Conservation (phyloP, 2,329 filamentous ascomycete genomes). For the Penicillium sclerotiorum region DNA sequence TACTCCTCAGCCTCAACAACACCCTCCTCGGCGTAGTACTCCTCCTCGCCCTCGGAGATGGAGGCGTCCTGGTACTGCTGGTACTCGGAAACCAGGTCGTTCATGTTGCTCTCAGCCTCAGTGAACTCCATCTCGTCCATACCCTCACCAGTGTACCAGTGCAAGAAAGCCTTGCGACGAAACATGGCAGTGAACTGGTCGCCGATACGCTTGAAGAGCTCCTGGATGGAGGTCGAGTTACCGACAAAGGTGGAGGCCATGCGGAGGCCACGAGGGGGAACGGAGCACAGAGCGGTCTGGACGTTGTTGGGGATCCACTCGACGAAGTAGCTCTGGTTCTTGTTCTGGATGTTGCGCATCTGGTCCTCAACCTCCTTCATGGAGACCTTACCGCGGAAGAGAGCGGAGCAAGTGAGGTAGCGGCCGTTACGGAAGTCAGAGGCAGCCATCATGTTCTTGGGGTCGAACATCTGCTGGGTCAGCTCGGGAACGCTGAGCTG, state of each 20-base stretch:
- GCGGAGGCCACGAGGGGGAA: conserved; percentile 95
- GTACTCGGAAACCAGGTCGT: conserved; percentile 99
- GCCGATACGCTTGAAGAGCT: conserved; percentile 99
- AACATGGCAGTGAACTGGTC: conserved; percentile 99
- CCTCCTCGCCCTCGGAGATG: conserved; percentile 95
- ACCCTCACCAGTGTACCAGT: conserved; percentile 99
- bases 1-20: conserved; percentile 74
- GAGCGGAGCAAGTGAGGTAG: conserved; percentile 98
- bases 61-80: conserved; percentile 99
- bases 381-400: conserved; percentile 99
- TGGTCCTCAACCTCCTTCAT: conserved; percentile 99
- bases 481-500: conserved; percentile 96
- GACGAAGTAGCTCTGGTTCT: conserved; percentile 99
- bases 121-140: conserved; percentile 99
- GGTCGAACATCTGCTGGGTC: conserved; percentile 99
- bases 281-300: conserved; percentile 98
- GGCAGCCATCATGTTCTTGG: conserved; percentile 99
- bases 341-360: conserved; percentile 99
- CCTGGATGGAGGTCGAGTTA: conserved; percentile 99
- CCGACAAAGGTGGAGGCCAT: conserved; percentile 99
- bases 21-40: conserved; percentile 80
- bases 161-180: conserved; percentile 99
- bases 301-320: conserved; percentile 99
- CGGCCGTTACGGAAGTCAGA: conserved; percentile 99
- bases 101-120: conserved; percentile 99